Evolutionary conservation across 1,139 yeast species (phyloP).

Genomic region (Suhomyces bokatorum): DNA sequence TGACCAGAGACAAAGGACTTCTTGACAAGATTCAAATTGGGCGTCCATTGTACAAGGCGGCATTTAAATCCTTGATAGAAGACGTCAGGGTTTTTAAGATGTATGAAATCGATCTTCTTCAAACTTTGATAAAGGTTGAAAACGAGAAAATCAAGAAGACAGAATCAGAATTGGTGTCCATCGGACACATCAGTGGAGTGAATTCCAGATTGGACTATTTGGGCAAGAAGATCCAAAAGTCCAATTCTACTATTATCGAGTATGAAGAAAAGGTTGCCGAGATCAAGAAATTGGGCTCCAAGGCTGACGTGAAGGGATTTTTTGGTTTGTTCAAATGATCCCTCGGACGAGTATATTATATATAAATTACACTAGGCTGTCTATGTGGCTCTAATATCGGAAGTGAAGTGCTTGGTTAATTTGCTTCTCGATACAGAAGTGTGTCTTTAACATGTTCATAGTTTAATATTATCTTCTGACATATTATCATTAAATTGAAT

Average conservation of each 20-base stretch:
- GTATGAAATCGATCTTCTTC: conserved; percentile 64
- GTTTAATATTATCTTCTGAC: too few relatives aligned
- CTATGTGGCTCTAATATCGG: too few relatives aligned
- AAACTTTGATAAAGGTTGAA: conserved; percentile 57
- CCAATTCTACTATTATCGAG: conserved; percentile 50
- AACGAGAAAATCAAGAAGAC: conserved; percentile 59
- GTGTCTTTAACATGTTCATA: not conserved
- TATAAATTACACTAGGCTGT: too few relatives aligned
- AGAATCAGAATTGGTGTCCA: conserved; percentile 69
- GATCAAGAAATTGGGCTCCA: conserved; percentile 13
- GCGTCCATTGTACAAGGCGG: conserved; percentile 80
- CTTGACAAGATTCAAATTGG: conserved; percentile 69
- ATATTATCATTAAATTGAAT: too few relatives aligned
- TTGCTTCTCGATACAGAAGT: too few relatives aligned
- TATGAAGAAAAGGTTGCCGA: conserved; percentile 35
- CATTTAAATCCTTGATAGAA: conserved; percentile 63
- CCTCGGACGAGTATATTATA: too few relatives aligned
- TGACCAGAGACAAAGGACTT: conserved; percentile 74
- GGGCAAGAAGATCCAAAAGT: conserved; percentile 59
- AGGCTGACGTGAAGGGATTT: conserved; percentile 12
- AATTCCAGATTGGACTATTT: conserved; percentile 65
- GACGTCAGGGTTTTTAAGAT: conserved; percentile 59
- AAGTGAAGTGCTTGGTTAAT: too few relatives aligned
- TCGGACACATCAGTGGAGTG: conserved; percentile 54
- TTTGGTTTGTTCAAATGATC: conserved; percentile 11